Evolutionary conservation across 768 basidiomycete genomes (phyloP).

Genomic region (Filobasidium floriforme): DNA sequence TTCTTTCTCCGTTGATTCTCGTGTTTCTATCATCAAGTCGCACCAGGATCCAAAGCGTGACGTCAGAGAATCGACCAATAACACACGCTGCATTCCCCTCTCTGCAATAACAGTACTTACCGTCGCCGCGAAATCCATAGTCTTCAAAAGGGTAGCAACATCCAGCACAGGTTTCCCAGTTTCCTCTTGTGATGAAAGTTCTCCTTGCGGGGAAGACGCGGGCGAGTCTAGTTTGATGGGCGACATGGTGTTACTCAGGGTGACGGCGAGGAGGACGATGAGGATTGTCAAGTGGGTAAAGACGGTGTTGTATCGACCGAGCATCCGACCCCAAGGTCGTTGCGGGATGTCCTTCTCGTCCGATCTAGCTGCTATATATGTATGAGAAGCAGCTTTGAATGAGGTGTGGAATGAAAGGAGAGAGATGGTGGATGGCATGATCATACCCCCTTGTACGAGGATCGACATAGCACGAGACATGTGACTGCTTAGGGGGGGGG

Average conservation of each 20-base stretch:
- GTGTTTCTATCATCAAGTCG: slow-evolving; percentile 36
- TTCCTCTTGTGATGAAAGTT: not conserved
- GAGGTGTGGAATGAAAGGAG: no score
- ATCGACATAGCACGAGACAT: no score
- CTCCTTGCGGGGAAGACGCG: not conserved
- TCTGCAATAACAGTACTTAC: slow-evolving; percentile 24
- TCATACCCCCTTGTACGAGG: no score
- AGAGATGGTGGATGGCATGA: no score
- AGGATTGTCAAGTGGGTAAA: not conserved
- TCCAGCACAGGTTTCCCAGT: slow-evolving; percentile 17
- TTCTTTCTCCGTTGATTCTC: slow-evolving; percentile 42
- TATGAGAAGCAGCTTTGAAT: no score
- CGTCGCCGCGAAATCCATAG: slow-evolving; percentile 39
- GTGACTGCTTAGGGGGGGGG: no score
- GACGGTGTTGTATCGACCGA: not conserved
- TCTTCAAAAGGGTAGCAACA: slow-evolving; percentile 32
- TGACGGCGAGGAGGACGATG: not conserved
- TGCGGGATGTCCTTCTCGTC: no score
- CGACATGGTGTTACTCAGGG: not conserved
- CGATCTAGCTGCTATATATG: no score
- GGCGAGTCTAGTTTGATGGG: not conserved
- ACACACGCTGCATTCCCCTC: slow-evolving; percentile 1
- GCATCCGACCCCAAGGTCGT: not conserved
- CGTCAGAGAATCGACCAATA: slow-evolving; percentile 1
- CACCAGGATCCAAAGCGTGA: not conserved